Percentiles rank a stretch among this genome's conserved stretches.
phyloP scores from a whole-genome alignment of 108 stramenopile species.

The Cyclotella kingstonii region DNA sequence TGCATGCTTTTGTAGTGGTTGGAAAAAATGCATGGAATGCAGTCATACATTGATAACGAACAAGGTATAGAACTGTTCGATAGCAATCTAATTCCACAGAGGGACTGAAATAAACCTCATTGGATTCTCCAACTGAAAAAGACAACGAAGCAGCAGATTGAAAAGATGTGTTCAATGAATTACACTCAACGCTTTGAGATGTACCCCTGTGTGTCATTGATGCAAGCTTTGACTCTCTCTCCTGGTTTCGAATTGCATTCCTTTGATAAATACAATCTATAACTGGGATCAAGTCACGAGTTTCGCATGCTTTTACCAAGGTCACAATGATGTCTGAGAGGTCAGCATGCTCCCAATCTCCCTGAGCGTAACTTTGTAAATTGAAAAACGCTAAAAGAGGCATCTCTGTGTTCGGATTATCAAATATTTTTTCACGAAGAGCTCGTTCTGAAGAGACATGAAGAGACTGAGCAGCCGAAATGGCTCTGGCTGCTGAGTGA shows the following conservation, averaged over 20 bases:
- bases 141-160: constrained; percentile 21
- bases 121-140: constrained; percentile 16
- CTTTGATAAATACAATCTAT: constrained; percentile 66
- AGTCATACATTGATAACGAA: constrained; percentile 82
- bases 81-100: constrained; percentile 67
- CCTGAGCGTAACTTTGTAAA: constrained; percentile 63
- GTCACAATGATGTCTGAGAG: constrained; percentile 70
- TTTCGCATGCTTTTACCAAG: constrained; percentile 82
- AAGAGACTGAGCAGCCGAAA: constrained; percentile 35
- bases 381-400: constrained; percentile 74
- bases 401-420: constrained; percentile 44
- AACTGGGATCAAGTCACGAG: constrained; percentile 69
- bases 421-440: constrained; percentile 32
- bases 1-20: constrained; percentile 61
- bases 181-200: background rate
- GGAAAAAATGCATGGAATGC: constrained; percentile 65
- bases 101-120: constrained; percentile 1
- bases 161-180: constrained; percentile 23
- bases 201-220: background rate
- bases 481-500: constrained; percentile 58
- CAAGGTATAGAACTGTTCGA: constrained; percentile 74
- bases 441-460: constrained; percentile 17
- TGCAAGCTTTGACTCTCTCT: constrained; percentile 7
- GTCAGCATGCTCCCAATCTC: constrained; percentile 83
- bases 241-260: constrained; percentile 39